phyloP scores from a whole-genome alignment of 2,329 filamentous ascomycete species.

The Aspergillus clavatus region DNA sequence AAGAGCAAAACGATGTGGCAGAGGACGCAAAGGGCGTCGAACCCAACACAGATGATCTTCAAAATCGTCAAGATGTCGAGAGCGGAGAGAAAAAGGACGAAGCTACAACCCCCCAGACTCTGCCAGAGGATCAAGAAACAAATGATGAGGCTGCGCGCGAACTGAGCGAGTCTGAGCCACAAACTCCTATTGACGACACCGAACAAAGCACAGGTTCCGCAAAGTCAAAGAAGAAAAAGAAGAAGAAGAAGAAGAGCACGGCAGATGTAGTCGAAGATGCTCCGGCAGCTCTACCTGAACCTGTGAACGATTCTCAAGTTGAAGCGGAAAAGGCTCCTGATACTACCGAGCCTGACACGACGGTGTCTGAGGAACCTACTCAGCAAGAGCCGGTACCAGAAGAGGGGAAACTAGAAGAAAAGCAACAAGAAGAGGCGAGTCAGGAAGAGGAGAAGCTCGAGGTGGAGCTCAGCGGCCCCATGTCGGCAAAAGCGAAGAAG shows the following conservation, averaged over 20 bases:
- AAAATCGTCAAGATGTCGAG: background rate
- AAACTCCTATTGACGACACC: constrained; percentile 1
- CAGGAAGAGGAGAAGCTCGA: constrained; percentile 14
- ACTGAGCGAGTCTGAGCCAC: constrained; percentile 2
- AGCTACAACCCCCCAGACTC: background rate
- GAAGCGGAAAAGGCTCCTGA: background rate
- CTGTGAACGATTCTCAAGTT: background rate
- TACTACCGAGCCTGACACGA: constrained; percentile 10
- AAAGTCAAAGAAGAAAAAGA: constrained; percentile 29
- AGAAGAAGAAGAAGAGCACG: constrained; percentile 35
- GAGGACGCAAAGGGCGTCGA: background rate
- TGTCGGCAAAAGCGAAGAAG: constrained; percentile 38
- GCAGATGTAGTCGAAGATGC: constrained; percentile 19
- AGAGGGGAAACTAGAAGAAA: no score
- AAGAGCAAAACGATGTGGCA: background rate
- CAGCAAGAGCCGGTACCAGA: background rate
- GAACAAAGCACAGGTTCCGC: constrained; percentile 10
- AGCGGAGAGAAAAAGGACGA: background rate
- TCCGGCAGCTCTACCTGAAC: constrained; percentile 9
- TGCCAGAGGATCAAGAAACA: background rate
- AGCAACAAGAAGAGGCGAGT: no score
- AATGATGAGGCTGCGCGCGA: background rate
- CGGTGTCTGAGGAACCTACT: constrained; percentile 6
- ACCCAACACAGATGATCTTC: background rate
- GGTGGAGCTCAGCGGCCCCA: constrained; percentile 21